A percentile compares a stretch with the other conserved stretches of the same genome.
phyloP scores from a whole-genome alignment of 2,329 filamentous ascomycete species.

The Neodidymelliopsis sp. region DNA sequence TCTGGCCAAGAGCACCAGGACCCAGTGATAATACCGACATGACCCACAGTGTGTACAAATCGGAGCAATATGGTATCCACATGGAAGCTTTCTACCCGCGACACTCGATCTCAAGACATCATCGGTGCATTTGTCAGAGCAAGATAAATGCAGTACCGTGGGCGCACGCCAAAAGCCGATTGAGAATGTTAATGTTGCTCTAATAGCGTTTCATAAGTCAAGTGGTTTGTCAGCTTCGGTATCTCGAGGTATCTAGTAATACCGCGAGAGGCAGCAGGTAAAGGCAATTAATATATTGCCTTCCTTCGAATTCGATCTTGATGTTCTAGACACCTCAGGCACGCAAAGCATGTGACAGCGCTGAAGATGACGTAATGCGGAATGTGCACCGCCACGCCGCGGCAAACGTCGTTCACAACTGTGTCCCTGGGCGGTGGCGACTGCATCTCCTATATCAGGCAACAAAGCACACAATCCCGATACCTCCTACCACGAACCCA shows the following conservation, averaged over 20 bases:
- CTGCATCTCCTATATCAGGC: constrained; percentile 19
- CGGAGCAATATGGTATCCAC: neutral
- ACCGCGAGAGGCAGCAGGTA: neutral
- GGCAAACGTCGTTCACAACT: constrained; percentile 7
- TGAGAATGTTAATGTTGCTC: neutral
- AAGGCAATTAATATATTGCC: neutral
- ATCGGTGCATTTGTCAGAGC: constrained; percentile 5
- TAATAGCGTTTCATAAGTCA: neutral
- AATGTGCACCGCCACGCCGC: constrained; percentile 15
- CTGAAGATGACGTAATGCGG: constrained; percentile 13
- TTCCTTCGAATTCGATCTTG: neutral
- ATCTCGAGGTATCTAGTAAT: too few species aligned
- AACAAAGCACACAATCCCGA: constrained; percentile 2
- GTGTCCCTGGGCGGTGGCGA: constrained; percentile 20
- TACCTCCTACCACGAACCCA: neutral
- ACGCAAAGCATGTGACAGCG: constrained; percentile 3
- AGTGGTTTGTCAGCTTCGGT: too few species aligned
- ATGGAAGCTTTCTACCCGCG: neutral
- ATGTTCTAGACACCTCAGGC: constrained; percentile 1
- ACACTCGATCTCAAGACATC: neutral
- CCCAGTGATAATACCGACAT: neutral
- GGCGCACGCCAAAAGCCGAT: neutral
- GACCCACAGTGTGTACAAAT: neutral
- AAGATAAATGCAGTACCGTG: constrained; percentile 1
- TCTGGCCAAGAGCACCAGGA: neutral